Conservation (phyloP, 306 rosid genomes). For the Adenanthera pavonina region DNA sequence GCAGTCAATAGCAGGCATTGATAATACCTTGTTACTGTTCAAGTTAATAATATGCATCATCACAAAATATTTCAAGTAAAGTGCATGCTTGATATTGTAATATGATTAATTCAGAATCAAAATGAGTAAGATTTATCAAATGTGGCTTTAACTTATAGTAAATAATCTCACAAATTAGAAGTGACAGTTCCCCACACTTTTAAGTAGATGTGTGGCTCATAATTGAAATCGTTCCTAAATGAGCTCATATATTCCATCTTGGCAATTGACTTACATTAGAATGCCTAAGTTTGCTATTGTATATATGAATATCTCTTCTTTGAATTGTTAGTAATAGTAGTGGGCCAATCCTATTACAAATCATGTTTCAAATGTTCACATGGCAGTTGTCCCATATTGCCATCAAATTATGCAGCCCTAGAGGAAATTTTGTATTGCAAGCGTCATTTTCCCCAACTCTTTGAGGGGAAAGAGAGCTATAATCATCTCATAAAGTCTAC, state of each 20-base stretch:
- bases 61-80: neutral
- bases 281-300: neutral
- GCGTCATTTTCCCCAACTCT: conserved; percentile 74
- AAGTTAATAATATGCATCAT: neutral
- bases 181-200: neutral
- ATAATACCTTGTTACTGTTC: neutral
- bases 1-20: neutral
- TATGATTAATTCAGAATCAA: neutral
- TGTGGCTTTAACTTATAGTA: neutral
- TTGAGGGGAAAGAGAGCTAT: conserved; percentile 66
- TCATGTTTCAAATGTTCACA: conserved; percentile 77
- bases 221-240: neutral
- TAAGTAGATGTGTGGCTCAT: neutral
- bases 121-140: neutral
- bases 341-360: conserved; percentile 66
- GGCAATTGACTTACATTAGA: neutral
- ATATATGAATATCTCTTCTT: neutral
- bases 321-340: conserved; percentile 63
- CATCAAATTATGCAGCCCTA: conserved; percentile 71
- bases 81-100: neutral
- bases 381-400: conserved; percentile 67
- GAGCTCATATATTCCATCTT: neutral
- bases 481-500: conserved; percentile 63
- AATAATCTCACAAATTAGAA: neutral
- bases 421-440: conserved; percentile 78